Evolutionary conservation across 257 asterid species (phyloP).

Genomic region (Petrea volubilis): DNA sequence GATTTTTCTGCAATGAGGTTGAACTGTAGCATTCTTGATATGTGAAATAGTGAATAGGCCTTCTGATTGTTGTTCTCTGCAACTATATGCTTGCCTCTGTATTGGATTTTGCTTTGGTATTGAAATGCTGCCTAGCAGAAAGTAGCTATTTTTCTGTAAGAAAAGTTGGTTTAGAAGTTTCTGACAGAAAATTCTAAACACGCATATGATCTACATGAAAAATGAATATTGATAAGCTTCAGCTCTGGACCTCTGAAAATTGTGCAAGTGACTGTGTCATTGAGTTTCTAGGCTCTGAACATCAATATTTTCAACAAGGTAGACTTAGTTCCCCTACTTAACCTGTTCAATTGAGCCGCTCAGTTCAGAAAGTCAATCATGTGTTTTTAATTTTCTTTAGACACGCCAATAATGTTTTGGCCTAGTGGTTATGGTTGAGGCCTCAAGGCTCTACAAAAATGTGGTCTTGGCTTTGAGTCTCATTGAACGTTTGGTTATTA

Average conservation of each 20-base stretch:
- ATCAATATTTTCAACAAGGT: not conserved
- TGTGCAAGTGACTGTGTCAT: not conserved
- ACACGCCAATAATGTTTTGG: too few relatives aligned
- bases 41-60: not conserved
- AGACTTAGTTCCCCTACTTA: not conserved
- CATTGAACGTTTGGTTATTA: too few relatives aligned
- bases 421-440: too few relatives aligned
- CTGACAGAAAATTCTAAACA: too few relatives aligned
- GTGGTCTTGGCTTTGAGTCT: too few relatives aligned
- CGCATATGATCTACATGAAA: too few relatives aligned
- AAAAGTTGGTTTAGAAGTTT: too few relatives aligned
- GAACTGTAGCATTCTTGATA: not conserved
- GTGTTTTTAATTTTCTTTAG: not conserved
- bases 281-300: not conserved
- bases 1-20: constrained; percentile 9
- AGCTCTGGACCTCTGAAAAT: too few relatives aligned
- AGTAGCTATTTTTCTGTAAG: too few relatives aligned
- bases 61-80: not conserved
- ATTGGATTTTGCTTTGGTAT: not conserved
- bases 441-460: too few relatives aligned
- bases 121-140: not conserved
- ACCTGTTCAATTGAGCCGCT: not conserved
- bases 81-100: not conserved
- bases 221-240: too few relatives aligned
- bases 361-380: not conserved